phyloP scores from a whole-genome alignment of 140 eudicot genomes.

The Anethum foeniculum region DNA sequence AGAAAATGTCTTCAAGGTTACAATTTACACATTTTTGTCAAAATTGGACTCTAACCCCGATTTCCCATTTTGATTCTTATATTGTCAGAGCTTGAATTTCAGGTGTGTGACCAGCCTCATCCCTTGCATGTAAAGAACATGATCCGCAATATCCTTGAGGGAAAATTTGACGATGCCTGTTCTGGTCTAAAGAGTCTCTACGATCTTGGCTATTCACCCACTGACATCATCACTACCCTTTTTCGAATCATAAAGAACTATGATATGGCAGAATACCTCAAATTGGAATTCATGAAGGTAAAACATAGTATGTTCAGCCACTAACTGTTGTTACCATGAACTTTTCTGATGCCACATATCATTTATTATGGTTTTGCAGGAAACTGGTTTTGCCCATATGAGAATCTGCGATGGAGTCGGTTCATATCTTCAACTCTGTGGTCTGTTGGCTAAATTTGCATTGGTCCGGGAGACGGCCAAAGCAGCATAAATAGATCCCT shows the following conservation, averaged over 20 bases:
- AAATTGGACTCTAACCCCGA: neutral
- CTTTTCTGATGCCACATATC: neutral
- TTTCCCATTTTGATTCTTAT: neutral
- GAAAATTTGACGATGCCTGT: conserved; percentile 94
- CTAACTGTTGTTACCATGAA: neutral
- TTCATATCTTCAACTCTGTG: conserved; percentile 92
- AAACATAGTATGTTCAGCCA: neutral
- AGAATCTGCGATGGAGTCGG: conserved; percentile 99
- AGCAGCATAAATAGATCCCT: conserved; percentile 33
- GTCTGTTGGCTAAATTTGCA: conserved; percentile 78
- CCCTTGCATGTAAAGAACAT: conserved; percentile 94
- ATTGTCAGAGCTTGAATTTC: conserved; percentile 14
- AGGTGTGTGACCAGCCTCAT: conserved; percentile 99
- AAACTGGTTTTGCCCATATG: conserved; percentile 99
- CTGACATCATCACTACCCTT: conserved; percentile 95
- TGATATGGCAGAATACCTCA: conserved; percentile 91
- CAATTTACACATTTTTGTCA: neutral
- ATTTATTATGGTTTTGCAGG: conserved; percentile 31
- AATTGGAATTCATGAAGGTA: conserved; percentile 99
- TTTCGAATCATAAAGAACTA: conserved; percentile 94
- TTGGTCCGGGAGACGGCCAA: conserved; percentile 74
- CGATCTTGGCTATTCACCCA: conserved; percentile 96
- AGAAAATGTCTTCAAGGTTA: conserved; percentile 97
- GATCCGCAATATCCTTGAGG: conserved; percentile 81
- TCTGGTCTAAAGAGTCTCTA: conserved; percentile 81